phyloP scores from a whole-genome alignment of 2,329 filamentous ascomycete genomes.

The Sporothrix globosa region DNA sequence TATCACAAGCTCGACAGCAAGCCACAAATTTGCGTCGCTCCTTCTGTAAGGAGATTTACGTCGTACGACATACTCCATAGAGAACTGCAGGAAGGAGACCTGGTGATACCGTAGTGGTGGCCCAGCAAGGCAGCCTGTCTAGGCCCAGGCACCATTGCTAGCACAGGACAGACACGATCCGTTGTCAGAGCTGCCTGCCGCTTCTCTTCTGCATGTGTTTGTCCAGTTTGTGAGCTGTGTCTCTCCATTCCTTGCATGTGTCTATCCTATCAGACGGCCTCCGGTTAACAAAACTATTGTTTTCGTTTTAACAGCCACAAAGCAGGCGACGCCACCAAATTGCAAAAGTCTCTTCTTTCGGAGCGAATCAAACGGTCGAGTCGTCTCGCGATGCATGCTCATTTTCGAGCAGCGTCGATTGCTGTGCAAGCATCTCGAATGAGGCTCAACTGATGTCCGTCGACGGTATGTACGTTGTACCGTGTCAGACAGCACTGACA shows the following conservation, averaged over 20 bases:
- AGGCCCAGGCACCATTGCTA: neutral
- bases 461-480: neutral
- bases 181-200: neutral
- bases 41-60: neutral
- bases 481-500: neutral
- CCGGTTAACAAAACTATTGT: neutral
- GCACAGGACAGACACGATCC: neutral
- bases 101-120: neutral
- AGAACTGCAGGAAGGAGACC: neutral
- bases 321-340: neutral
- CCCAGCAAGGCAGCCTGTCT: slow-evolving; percentile 13
- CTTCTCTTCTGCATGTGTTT: slow-evolving; percentile 1
- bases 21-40: slow-evolving; percentile 15
- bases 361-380: neutral
- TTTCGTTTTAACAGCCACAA: neutral
- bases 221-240: neutral
- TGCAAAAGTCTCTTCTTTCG: neutral
- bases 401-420: neutral
- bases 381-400: slow-evolving; percentile 23
- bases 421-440: neutral
- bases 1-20: slow-evolving; percentile 20
- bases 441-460: neutral
- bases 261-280: neutral
- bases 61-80: too few relatives aligned
- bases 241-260: neutral